Evolutionary conservation across 495 filamentous ascomycete species (phyloP).

Genomic region (Annulohypoxylon bovei): DNA sequence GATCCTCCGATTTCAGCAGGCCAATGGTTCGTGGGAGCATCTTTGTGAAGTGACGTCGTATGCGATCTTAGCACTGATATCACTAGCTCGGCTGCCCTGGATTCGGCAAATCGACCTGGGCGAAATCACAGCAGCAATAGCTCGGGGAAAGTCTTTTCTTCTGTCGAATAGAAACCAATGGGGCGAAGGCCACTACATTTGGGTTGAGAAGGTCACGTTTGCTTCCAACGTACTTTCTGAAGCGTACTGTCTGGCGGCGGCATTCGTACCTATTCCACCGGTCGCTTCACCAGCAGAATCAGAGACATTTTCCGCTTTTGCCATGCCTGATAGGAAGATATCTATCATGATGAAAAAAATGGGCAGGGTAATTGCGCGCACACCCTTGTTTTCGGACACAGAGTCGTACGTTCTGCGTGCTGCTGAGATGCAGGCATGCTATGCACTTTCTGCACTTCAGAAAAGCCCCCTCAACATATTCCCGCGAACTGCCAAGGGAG

Average conservation of each 20-base stretch:
- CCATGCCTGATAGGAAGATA: no score
- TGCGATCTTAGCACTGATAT: background rate
- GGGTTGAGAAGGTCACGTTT: conserved; percentile 58
- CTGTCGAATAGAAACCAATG: background rate
- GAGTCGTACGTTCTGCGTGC: conserved; percentile 25
- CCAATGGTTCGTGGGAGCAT: background rate
- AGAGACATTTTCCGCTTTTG: no score
- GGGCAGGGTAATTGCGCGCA: background rate
- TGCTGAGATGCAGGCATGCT: conserved; percentile 36
- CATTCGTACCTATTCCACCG: conserved; percentile 8
- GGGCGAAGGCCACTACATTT: conserved; percentile 36
- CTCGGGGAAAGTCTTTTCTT: conserved; percentile 11
- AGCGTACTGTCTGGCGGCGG: conserved; percentile 50
- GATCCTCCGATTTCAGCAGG: background rate
- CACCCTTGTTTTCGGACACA: conserved; percentile 32
- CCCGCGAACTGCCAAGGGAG: conserved; percentile 12
- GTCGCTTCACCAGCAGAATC: no score
- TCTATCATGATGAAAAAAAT: no score
- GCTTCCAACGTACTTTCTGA: conserved; percentile 42
- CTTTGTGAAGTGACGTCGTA: conserved; percentile 15
- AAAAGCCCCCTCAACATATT: conserved; percentile 39
- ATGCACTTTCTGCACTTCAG: conserved; percentile 27
- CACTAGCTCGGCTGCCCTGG: conserved; percentile 3
- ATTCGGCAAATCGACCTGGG: background rate
- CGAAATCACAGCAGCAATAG: background rate